Evolutionary conservation across 176 grass and related monocot species (phyloP).

Genomic region (Oryza glaberrima): DNA sequence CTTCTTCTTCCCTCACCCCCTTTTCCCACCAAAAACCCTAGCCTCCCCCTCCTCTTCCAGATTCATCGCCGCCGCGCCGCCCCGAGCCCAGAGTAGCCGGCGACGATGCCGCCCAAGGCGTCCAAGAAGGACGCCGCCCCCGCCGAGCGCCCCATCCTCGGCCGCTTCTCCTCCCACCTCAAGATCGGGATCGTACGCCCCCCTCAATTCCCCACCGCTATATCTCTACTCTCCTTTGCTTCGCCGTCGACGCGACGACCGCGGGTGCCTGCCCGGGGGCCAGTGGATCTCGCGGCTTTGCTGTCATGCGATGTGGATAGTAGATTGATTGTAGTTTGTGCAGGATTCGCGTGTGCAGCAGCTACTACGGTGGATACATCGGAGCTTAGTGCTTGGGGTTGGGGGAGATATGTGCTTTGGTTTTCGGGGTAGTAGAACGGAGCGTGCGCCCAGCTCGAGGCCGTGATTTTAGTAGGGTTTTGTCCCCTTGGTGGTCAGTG

Average conservation of each 20-base stretch:
- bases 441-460: background rate
- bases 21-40: conserved; percentile 56
- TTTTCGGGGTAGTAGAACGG: background rate
- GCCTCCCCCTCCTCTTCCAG: background rate
- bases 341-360: background rate
- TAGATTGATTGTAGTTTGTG: no score
- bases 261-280: background rate
- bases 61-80: background rate
- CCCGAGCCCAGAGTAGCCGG: background rate
- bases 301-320: background rate
- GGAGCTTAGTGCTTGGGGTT: background rate
- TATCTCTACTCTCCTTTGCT: background rate
- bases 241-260: no score
- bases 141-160: conserved; percentile 86
- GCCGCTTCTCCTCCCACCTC: conserved; percentile 97
- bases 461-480: background rate
- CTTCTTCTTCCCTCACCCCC: background rate
- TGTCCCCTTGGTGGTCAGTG: no score
- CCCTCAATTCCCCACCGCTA: background rate
- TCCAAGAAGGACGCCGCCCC: conserved; percentile 84
- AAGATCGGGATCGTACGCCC: conserved; percentile 95
- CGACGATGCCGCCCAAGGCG: conserved; percentile 83
- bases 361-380: background rate
- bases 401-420: background rate
- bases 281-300: conserved; percentile 10